Base-by-base conservation (phyloP, 495 filamentous ascomycete species). In the Neurospora tetrasperma region DNA sequence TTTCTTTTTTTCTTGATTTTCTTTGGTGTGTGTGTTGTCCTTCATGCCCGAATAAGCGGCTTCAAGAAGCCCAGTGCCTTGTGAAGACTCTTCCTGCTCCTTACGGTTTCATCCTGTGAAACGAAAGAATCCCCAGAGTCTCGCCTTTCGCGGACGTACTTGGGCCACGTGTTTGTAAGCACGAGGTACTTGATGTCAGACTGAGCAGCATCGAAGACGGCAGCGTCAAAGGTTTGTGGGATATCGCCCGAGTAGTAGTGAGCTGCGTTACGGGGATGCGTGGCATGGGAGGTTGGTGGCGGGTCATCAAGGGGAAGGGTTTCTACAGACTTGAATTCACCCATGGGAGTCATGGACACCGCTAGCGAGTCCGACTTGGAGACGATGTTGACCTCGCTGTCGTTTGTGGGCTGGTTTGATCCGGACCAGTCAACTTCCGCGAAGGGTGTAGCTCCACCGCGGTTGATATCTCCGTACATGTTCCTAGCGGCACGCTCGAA, bases 111-210 rank as follows among this genome's bases (percentile, higher is more conserved):
- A 20, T 69, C 42, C 35, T 54, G 42, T 4, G 41, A 48, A 27
- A 74, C 62, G 16, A 66, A 69, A 14, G 41, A 69, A 62, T 80
- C 78, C 8, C 27, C 54, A 35, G 74, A 79, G 62, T 48, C 74
- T 27, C 80, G 74, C 40, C 78, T 59, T 71, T 80, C 80, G 27
- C 77, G 73, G 18, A 90, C 85, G 54, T 89, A 90, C 79, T 89
- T 90, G 35, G 88, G 88, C 90, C 90, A 92, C 11, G 90, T 92
- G 77, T 91, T 91, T 7, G 88, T 90, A 72, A 90, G 84, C 2
- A 92, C 89, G 23, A 92, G 82, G 74, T 90, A 89, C 81, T 90
- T 91, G 82, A 91, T 88, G 71, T 86, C 88, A 44, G 82, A 77
- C 78, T 90, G 85, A 0, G 90, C 89, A 1, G 78, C 82, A 70